Evolutionary conservation across 2,329 filamentous ascomycete species (phyloP), one percentile per base, ranked within the genome.

Genomic region (Rhynchosporium secalis): DNA sequence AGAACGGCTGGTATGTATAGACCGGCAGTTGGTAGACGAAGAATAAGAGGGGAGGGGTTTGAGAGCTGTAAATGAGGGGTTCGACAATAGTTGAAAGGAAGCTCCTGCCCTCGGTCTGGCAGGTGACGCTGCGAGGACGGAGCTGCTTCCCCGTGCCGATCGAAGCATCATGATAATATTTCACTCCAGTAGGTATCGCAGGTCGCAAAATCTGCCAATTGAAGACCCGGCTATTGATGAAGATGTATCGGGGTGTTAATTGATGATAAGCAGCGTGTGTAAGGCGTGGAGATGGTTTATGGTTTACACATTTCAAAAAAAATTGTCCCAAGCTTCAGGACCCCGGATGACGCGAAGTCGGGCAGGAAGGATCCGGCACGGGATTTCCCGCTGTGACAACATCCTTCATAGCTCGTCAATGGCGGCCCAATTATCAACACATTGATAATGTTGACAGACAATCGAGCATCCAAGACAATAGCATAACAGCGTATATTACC

Each of bases 121-220:
- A 68, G 66, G 68, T 68, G 70, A 68, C 58, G 61, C 63, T 64
- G 61, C 65, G 54, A 65, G 63, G 48, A 54, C 67, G 66, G 69
- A 63, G 64, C 58, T 66, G 29, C 33, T 40, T 47, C 61, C 60
- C 60, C 65, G 62, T 65, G 67, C 70, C 65, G 68, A 71, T 57
- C 69, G 70, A 49, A 71, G 62, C 69, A 70, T 71, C 49, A 65
- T 68, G 46, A 43, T 7, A 45, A 57, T 60, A 61, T 33, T 61
- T n/a, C 52, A 45, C 9, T n/a, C 31, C 29, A 15, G n/a, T 20
- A 48, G 36, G 41, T 57, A 52, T 56, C 49, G 57, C 54, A 20
- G 7, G 29, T 58, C 7, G 28, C 31, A 13, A 33, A 64, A 55
- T n/a, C 13, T 26, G 59, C 41, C 62, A 64, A 66, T 66, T 66